A percentile compares a stretch with the other conserved stretches of the same genome.
Conservation (phyloP, 2,329 filamentous ascomycete genomes). For the Pseudogymnoascus sp. region DNA sequence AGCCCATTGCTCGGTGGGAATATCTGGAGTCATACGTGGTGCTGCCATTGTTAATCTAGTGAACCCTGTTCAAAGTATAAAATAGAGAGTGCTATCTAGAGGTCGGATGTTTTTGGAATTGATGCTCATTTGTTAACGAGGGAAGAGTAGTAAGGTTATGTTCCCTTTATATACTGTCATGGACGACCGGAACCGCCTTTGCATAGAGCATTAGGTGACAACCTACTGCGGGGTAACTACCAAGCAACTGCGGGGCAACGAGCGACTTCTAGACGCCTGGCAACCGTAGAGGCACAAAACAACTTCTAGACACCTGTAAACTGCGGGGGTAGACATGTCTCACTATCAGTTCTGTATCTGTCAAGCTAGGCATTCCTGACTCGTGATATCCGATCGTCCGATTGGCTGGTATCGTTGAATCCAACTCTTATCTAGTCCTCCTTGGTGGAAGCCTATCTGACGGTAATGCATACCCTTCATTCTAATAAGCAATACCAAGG, state of each 20-base stretch:
- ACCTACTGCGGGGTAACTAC: neutral
- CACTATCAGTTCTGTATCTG: neutral
- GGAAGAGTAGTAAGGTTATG: neutral
- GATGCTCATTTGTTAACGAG: neutral
- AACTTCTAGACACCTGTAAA: neutral
- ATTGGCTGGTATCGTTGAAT: neutral
- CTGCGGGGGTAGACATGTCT: neutral
- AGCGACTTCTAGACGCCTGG: too few relatives aligned
- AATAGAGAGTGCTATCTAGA: neutral
- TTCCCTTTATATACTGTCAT: neutral
- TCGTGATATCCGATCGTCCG: neutral
- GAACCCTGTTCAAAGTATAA: neutral
- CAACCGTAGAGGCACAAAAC: neutral
- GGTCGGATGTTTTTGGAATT: neutral
- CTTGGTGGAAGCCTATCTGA: neutral
- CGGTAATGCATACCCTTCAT: neutral
- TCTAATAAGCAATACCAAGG: neutral
- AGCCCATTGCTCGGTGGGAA: constrained; percentile 84
- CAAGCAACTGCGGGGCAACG: neutral
- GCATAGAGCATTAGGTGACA: neutral
- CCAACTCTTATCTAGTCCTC: neutral
- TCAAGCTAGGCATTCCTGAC: neutral
- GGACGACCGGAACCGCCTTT: neutral
- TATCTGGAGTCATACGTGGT: constrained; percentile 31
- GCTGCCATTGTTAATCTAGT: neutral